A percentile compares a stretch with the other conserved stretches of the same genome.
Conservation (phyloP, 768 basidiomycete species). For the Serendipita indica region DNA sequence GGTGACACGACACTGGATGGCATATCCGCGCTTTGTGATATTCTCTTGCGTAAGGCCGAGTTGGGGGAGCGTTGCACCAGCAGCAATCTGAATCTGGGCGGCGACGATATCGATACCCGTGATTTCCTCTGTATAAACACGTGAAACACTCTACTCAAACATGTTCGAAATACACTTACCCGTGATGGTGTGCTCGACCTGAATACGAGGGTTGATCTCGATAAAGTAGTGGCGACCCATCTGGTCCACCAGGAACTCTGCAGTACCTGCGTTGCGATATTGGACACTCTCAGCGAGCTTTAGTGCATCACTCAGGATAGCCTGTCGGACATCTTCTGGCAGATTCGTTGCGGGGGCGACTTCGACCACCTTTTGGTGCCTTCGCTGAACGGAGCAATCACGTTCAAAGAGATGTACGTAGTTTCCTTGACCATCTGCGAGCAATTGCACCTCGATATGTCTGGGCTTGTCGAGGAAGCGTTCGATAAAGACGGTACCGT, state of each 20-base stretch:
- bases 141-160: conserved; percentile 12
- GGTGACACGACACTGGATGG: conserved; percentile 96
- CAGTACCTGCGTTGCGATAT: conserved; percentile 94
- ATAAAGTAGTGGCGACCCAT: conserved; percentile 97
- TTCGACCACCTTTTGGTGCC: conserved; percentile 98
- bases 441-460: conserved; percentile 93
- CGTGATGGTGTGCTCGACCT: conserved; percentile 99
- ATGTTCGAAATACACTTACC: conserved; percentile 33
- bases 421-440: conserved; percentile 86
- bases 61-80: conserved; percentile 87
- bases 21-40: conserved; percentile 89
- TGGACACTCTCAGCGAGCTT: conserved; percentile 86
- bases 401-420: conserved; percentile 97
- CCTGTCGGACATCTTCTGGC: conserved; percentile 77
- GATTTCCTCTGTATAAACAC: conserved; percentile 66
- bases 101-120: conserved; percentile 99
- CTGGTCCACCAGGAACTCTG: conserved; percentile 96
- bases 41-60: conserved; percentile 93
- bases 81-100: conserved; percentile 99
- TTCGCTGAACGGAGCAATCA: conserved; percentile 94
- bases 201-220: conserved; percentile 98
- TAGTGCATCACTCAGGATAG: conserved; percentile 80
- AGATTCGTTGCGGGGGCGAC: conserved; percentile 94
- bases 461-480: conserved; percentile 92
- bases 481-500: conserved; percentile 98